A percentile compares a stretch with the other conserved stretches of the same genome.
Conservation (phyloP, 345 rosid species). For the Euphorbia lathyris region DNA sequence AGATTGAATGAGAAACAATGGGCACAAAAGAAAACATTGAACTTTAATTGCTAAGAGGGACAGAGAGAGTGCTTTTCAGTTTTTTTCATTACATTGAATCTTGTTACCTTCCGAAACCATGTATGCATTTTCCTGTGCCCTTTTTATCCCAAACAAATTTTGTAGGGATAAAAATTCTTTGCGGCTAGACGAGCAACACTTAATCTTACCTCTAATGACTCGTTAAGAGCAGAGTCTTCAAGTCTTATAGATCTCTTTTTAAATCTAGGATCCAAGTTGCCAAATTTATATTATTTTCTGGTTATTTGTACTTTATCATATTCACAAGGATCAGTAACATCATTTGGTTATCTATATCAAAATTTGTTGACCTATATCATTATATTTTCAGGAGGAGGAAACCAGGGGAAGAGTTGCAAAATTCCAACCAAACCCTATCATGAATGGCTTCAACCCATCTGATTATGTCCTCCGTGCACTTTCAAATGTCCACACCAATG, state of each 20-base stretch:
- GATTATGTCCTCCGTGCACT: constrained; percentile 69
- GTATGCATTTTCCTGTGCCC: neutral
- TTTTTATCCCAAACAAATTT: neutral
- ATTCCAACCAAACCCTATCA: constrained; percentile 59
- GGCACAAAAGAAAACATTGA: too few species aligned
- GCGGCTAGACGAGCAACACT: neutral
- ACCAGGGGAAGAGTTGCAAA: constrained; percentile 45
- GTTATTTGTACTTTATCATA: neutral
- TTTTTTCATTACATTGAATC: too few species aligned
- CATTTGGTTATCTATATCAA: neutral
- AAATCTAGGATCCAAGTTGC: neutral
- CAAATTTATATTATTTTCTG: neutral
- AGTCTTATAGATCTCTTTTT: neutral
- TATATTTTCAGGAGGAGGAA: constrained; percentile 65
- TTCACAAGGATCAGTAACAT: neutral
- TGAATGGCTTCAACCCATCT: constrained; percentile 78
- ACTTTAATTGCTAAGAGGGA: too few species aligned
- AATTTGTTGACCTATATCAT: constrained; percentile 12
- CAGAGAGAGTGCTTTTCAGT: too few species aligned
- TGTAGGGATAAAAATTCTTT: neutral
- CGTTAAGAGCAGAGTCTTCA: neutral
- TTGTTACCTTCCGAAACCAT: neutral
- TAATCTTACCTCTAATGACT: neutral
- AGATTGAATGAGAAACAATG: too few species aligned
- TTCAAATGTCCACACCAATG: constrained; percentile 70